Percentiles rank a stretch among this genome's conserved stretches.
phyloP scores from a whole-genome alignment of 441 rosid genomes.

The Bruguiera hainesii region DNA sequence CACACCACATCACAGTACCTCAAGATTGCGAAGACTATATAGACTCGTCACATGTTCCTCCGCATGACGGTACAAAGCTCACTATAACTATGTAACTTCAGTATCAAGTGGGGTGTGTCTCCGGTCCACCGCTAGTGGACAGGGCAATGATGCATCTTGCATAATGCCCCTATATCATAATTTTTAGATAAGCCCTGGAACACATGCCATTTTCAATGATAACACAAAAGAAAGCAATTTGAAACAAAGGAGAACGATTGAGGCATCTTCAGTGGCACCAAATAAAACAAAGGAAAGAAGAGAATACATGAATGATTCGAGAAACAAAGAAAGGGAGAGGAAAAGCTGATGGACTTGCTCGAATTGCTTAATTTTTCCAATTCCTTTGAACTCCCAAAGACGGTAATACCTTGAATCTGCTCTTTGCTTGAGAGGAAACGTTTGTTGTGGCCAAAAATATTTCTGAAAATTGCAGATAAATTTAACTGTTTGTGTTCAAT shows the following conservation, averaged over 20 bases:
- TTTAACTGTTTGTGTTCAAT: constrained; percentile 17
- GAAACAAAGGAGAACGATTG: constrained; percentile 7
- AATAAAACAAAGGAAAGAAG: constrained; percentile 24
- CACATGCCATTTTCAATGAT: constrained; percentile 31
- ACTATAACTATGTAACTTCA: constrained; percentile 8
- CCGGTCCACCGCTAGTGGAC: too few relatives aligned
- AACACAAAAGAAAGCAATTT: constrained; percentile 2
- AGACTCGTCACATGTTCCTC: not conserved
- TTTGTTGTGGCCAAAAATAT: constrained; percentile 9
- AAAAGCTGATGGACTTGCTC: not conserved
- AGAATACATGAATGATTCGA: not conserved
- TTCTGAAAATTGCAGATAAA: constrained; percentile 14
- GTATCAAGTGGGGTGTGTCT: constrained; percentile 1
- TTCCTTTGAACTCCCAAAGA: constrained; percentile 3
- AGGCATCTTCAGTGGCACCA: constrained; percentile 25
- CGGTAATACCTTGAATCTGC: not conserved
- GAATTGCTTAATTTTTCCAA: not conserved
- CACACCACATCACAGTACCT: not conserved
- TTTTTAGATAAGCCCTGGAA: constrained; percentile 20
- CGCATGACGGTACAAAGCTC: not conserved
- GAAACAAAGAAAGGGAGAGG: not conserved
- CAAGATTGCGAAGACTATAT: constrained; percentile 10
- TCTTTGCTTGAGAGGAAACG: not conserved
- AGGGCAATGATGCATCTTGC: too few relatives aligned
- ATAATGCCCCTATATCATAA: not conserved